Conservation (phyloP, 2,329 filamentous ascomycete species). For the Fusarium sp. region DNA sequence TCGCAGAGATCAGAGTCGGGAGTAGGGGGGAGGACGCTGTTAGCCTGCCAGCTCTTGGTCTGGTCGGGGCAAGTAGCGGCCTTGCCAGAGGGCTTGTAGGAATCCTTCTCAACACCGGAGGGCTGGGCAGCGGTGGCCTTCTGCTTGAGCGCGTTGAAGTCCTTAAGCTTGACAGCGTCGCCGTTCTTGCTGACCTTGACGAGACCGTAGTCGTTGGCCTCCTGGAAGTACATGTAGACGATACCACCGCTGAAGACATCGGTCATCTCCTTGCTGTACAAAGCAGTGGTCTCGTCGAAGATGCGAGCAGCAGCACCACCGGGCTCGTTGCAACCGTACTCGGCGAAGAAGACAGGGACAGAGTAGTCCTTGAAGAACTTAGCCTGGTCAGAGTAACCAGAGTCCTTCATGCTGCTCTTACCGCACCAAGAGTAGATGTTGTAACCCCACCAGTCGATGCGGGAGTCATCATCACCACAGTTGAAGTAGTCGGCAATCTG, state of each 20-base stretch:
- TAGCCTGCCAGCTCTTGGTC: constrained; percentile 72
- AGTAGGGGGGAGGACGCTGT: constrained; percentile 79
- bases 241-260: constrained; percentile 94
- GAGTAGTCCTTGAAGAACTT: constrained; percentile 90
- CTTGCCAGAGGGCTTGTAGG: constrained; percentile 82
- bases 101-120: constrained; percentile 71
- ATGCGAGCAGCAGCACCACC: constrained; percentile 73
- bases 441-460: constrained; percentile 99
- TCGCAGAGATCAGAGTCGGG: constrained; percentile 84
- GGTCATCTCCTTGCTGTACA: constrained; percentile 83
- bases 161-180: constrained; percentile 74
- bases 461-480: constrained; percentile 74
- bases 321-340: constrained; percentile 92
- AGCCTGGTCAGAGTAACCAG: constrained; percentile 86
- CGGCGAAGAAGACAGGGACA: constrained; percentile 97
- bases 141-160: constrained; percentile 80
- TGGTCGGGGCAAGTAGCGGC: constrained; percentile 78
- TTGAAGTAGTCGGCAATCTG: constrained; percentile 94
- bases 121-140: constrained; percentile 78
- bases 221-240: constrained; percentile 98
- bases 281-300: constrained; percentile 86
- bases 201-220: constrained; percentile 89
- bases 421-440: constrained; percentile 99
- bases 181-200: constrained; percentile 69
- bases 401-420: constrained; percentile 79